These are phyloP conservation scores for Hypoxylon rickii DNA, from an alignment of 495 filamentous ascomycete genomes.

Conservation along the genomic window DNA sequence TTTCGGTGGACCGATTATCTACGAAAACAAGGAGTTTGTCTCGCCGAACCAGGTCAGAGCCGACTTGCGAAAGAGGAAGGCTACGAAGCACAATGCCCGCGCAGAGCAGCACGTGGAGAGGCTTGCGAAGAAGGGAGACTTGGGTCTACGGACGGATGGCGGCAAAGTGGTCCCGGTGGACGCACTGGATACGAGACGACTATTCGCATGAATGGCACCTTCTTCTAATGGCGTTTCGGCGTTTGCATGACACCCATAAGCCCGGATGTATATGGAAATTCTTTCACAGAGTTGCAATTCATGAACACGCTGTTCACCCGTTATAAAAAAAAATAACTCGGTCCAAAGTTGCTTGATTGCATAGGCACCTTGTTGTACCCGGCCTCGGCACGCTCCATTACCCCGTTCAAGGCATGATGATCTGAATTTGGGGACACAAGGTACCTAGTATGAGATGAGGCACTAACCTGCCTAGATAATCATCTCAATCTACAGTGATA, in stretches of 20 bases:
- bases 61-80: constrained; percentile 75
- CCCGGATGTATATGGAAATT: constrained; percentile 29
- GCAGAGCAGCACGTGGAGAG: constrained; percentile 74
- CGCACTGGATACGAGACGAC: constrained; percentile 75
- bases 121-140: constrained; percentile 70
- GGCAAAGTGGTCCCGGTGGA: constrained; percentile 62
- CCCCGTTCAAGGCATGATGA: too few species aligned
- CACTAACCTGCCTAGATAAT: too few species aligned
- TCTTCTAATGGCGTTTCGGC: constrained; percentile 30
- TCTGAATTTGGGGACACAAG: too few species aligned
- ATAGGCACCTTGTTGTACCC: too few species aligned
- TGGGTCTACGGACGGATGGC: constrained; percentile 74
- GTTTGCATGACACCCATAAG: constrained; percentile 27
- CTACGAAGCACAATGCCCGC: constrained; percentile 71
- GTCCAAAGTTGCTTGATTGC: too few species aligned
- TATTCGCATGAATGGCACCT: constrained; percentile 69
- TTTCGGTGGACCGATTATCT: constrained; percentile 96
- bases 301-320: constrained; percentile 4
- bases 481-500: too few species aligned
- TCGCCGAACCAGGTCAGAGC: constrained; percentile 91
- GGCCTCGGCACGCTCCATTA: too few species aligned
- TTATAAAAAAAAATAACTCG: too few species aligned
- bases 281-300: constrained; percentile 5
- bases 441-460: too few species aligned
- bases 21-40: constrained; percentile 98